phyloP scores from a whole-genome alignment of 345 rosid genomes.

The Rhodomyrtus tomentosa region DNA sequence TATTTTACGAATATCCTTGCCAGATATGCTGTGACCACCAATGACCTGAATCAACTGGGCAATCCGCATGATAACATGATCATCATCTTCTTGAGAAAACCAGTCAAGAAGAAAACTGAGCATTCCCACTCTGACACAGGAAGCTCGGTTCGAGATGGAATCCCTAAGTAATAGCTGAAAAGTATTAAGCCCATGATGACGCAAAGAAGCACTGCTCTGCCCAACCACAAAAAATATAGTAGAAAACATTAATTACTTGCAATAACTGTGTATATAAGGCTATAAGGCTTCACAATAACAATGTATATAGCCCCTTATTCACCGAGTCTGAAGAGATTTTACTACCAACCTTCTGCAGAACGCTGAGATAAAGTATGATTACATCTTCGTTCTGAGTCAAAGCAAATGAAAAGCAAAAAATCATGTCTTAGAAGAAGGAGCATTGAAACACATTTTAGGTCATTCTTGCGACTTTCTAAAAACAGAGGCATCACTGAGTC shows the following conservation, averaged over 20 bases:
- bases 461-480: conserved; percentile 6
- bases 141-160: conserved; percentile 84
- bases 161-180: conserved; percentile 80
- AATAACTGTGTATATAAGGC: conserved; percentile 5
- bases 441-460: neutral
- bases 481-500: neutral
- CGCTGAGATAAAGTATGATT: conserved; percentile 70
- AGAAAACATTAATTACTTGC: conserved; percentile 1
- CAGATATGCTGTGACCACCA: conserved; percentile 98
- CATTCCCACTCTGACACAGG: conserved; percentile 88
- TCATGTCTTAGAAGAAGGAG: neutral
- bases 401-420: conserved; percentile 5
- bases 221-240: conserved; percentile 42
- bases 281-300: conserved; percentile 3
- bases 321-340: neutral
- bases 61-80: conserved; percentile 62
- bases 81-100: conserved; percentile 77
- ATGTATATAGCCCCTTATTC: neutral
- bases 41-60: conserved; percentile 78
- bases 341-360: conserved; percentile 83
- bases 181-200: conserved; percentile 70
- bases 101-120: conserved; percentile 91
- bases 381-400: conserved; percentile 89
- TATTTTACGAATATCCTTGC: conserved; percentile 94
- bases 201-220: conserved; percentile 98